These are phyloP conservation scores for Friedmanniomyces simplex DNA, from an alignment of 495 filamentous ascomycete species.

Conservation along the genomic window DNA sequence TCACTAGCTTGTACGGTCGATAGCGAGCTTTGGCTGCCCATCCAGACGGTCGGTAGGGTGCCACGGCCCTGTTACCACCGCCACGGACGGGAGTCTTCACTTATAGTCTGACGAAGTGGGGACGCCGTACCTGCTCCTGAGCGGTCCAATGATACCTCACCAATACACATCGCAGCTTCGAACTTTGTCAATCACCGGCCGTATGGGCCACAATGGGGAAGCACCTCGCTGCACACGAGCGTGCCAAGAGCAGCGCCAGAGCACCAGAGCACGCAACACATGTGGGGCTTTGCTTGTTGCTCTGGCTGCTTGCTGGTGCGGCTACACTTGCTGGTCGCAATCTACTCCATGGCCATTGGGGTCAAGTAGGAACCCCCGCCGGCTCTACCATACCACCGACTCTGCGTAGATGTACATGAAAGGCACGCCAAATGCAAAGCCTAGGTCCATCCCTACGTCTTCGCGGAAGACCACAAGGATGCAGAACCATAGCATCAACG, in stretches of 20 bases:
- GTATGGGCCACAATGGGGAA: not conserved
- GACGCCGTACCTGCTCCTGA: not conserved
- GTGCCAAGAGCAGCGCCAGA: not conserved
- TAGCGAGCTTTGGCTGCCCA: not conserved
- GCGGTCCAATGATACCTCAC: not conserved
- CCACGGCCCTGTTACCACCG: slow-evolving; percentile 27
- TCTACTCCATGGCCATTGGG: not conserved
- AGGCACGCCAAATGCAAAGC: not conserved
- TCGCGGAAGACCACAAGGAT: not conserved
- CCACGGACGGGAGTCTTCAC: slow-evolving; percentile 14
- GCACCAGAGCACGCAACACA: not conserved
- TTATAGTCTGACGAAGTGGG: not conserved
- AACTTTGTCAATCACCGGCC: not conserved
- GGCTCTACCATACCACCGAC: no score
- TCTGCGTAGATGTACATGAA: no score
- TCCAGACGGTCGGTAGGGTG: not conserved
- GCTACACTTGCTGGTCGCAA: not conserved
- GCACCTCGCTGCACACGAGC: not conserved
- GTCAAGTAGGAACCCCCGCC: not conserved
- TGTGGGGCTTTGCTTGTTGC: not conserved
- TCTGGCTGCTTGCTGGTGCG: not conserved
- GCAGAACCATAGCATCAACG: not conserved
- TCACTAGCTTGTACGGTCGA: not conserved
- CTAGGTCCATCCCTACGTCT: not conserved
- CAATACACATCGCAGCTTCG: not conserved